Conservation (phyloP, 345 rosid species). For the Turritis glabra region DNA sequence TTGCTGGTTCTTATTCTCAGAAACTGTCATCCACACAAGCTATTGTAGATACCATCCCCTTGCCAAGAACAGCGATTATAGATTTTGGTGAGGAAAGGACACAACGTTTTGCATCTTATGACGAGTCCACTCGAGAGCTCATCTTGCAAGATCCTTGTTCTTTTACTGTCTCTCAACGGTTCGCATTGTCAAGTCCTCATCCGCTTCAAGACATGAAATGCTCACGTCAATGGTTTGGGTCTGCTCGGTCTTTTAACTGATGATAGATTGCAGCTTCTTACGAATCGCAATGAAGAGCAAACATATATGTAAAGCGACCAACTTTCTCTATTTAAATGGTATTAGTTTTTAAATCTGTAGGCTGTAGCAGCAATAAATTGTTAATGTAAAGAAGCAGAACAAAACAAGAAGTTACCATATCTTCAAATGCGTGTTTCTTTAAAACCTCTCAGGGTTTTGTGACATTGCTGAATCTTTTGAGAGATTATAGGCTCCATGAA, state of each 20-base stretch:
- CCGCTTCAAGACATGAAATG: constrained; percentile 63
- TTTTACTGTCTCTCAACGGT: constrained; percentile 46
- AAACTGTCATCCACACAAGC: constrained; percentile 48
- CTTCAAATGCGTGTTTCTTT: too few relatives aligned
- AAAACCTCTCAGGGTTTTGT: too few relatives aligned
- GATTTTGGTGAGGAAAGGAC: constrained; percentile 42
- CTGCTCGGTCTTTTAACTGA: constrained; percentile 63
- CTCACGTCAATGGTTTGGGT: constrained; percentile 32
- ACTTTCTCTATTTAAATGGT: too few relatives aligned
- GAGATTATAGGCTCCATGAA: not conserved
- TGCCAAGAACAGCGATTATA: constrained; percentile 65
- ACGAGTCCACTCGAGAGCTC: constrained; percentile 55
- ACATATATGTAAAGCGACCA: too few relatives aligned
- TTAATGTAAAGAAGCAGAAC: too few relatives aligned
- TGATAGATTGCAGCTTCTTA: constrained; percentile 57
- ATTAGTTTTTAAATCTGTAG: too few relatives aligned
- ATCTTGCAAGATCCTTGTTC: constrained; percentile 66
- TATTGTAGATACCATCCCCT: constrained; percentile 56
- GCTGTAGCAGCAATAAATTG: too few relatives aligned
- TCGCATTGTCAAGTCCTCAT: constrained; percentile 44
- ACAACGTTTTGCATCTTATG: constrained; percentile 55
- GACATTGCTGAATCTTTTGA: not conserved
- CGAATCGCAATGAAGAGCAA: constrained; percentile 22
- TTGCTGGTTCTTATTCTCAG: constrained; percentile 39
- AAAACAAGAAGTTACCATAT: too few relatives aligned